Conservation (phyloP, 192 early-diverging fungal species). For the Coemansia sp. region DNA sequence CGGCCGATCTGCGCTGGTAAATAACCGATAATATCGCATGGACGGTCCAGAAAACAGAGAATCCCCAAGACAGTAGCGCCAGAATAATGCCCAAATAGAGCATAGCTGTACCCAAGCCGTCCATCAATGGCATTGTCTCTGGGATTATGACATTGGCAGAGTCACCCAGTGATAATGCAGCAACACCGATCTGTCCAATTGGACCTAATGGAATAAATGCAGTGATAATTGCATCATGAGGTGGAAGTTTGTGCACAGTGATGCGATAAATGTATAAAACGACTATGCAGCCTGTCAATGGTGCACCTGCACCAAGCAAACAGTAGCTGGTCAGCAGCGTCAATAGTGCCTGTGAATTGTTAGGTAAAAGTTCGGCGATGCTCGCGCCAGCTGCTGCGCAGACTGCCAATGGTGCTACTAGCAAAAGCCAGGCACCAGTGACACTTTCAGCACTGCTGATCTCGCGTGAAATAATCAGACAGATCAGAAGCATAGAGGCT, state of each 20-base stretch:
- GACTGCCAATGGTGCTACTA: constrained; percentile 48
- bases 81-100: constrained; percentile 14
- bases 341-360: not conserved
- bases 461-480: constrained; percentile 34
- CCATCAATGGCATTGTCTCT: not conserved
- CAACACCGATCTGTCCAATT: constrained; percentile 45
- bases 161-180: constrained; percentile 13
- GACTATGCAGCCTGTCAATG: constrained; percentile 42
- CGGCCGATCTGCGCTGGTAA: constrained; percentile 13
- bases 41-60: constrained; percentile 24
- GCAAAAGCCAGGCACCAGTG: constrained; percentile 54
- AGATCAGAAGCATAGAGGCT: constrained; percentile 19
- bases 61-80: constrained; percentile 48
- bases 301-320: constrained; percentile 49
- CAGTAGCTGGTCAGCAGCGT: constrained; percentile 26
- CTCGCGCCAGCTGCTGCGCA: constrained; percentile 43
- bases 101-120: constrained; percentile 12
- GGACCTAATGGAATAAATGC: constrained; percentile 56
- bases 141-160: constrained; percentile 11
- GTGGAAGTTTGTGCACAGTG: constrained; percentile 44
- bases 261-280: constrained; percentile 49
- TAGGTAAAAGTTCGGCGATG: constrained; percentile 24
- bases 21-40: constrained; percentile 39
- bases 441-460: constrained; percentile 29
- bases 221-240: constrained; percentile 42